Evolutionary conservation across 305 asterid species (phyloP).

Genomic region (Caryopteris hybrid): DNA sequence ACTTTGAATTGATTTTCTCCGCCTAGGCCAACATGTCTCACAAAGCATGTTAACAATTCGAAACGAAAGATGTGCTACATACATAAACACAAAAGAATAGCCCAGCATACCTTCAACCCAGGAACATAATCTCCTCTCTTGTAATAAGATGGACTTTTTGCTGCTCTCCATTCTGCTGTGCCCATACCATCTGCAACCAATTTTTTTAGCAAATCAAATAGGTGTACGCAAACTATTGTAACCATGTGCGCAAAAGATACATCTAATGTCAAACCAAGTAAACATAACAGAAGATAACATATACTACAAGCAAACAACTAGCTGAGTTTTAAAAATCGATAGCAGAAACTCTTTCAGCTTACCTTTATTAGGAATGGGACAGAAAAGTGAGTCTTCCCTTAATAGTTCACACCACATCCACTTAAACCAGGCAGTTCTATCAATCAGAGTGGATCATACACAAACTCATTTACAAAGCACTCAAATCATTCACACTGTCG

Average conservation of each 20-base stretch:
- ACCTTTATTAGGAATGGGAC: background rate
- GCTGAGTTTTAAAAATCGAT: background rate
- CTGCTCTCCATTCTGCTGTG: conserved; percentile 97
- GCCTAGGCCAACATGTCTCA: background rate
- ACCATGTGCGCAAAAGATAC: background rate
- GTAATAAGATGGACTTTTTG: conserved; percentile 85
- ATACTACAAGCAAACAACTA: background rate
- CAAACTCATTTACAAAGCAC: background rate
- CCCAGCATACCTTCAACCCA: conserved; percentile 63
- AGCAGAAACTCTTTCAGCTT: background rate
- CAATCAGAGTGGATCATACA: background rate
- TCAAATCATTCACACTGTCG: background rate
- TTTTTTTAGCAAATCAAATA: conserved; percentile 15
- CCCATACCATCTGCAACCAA: conserved; percentile 84
- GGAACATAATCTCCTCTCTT: conserved; percentile 98
- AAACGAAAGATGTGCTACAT: background rate
- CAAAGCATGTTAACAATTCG: background rate
- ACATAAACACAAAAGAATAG: background rate
- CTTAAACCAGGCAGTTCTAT: background rate
- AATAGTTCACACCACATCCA: background rate
- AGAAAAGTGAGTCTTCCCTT: background rate
- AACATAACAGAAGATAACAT: background rate
- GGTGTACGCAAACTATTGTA: background rate
- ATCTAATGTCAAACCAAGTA: background rate
- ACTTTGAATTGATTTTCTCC: background rate